Base-by-base conservation (phyloP, 352 stramenopile species). In the Phytophthora idaei region DNA sequence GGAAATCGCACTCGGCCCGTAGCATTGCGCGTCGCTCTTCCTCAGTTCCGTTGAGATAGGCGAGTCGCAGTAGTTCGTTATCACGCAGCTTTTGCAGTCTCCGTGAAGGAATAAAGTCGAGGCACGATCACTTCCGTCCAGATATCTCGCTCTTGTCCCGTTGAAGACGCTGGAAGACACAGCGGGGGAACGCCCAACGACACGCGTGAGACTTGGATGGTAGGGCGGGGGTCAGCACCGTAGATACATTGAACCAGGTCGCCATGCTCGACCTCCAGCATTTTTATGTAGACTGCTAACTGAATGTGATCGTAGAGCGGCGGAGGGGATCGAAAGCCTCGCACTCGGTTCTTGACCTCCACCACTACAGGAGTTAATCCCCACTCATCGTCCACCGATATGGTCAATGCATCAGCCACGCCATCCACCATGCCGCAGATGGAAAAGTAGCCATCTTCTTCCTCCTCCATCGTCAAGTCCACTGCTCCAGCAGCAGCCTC, bases 401-500 rank as follows among this genome's bases (percentile, higher is more conserved):
- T 92, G 1, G 44, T 62, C 29, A 94, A 67, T 10, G 75, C 59
- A 64, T 94, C 86, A 11, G 81, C 66, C 28, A 92, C 69, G 21
- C 86, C 86, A 46, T 94, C 86, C n/a, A 94, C 80, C 86, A 92
- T 92, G 21, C 86, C 86, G 45, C 83, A 92, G 37, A 94, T 89
- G 11, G 80, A 85, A 56, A 93, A 93, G 37, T 81, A 85, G 45
- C 69, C 71, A 32, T 49, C 55, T 36, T 72, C 32, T 12, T 57
- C 34, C 34, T 27, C 12, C 25, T 58, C 29, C 27, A 21, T 55
- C 21, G 54, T 63, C 49, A 61, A 27, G 10, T 68, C 34, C 37
- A 59, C 44, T 48, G 61, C 34, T 47, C 28, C 32, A 21, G 56
- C 45, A 52, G 32, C 45, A 52, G 32, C 17, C 29, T 46, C 14